phyloP scores from a whole-genome alignment of 495 filamentous ascomycete species.

The Penicillium alfredii region DNA sequence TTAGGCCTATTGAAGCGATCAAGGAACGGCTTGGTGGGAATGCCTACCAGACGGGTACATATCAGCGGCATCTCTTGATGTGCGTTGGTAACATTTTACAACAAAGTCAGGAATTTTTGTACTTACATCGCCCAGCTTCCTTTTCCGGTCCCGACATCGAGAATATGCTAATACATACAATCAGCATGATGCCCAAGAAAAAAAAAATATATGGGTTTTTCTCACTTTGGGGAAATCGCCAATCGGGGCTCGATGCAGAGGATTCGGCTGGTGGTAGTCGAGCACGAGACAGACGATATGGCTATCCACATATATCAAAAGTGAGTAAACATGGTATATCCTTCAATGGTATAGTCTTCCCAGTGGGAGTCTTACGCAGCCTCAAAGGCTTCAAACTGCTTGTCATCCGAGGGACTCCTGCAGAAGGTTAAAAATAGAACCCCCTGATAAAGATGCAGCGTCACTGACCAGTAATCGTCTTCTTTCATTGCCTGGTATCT shows the following conservation, averaged over 20 bases:
- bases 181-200: background rate
- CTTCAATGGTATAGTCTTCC: no score
- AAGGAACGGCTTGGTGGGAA: constrained; percentile 2
- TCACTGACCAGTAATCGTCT: constrained; percentile 10
- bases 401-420: constrained; percentile 1
- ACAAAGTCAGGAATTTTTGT: no score
- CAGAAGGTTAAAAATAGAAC: background rate
- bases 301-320: background rate
- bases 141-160: constrained; percentile 7
- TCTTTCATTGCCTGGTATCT: constrained; percentile 7
- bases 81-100: background rate
- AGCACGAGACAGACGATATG: constrained; percentile 3
- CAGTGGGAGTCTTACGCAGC: constrained; percentile 2
- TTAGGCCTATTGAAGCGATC: no score
- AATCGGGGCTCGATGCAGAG: constrained; percentile 4
- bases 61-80: constrained; percentile 2
- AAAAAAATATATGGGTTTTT: background rate
- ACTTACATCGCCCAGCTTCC: constrained; percentile 11
- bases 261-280: constrained; percentile 4
- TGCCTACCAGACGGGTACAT: constrained; percentile 3
- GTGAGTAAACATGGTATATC: background rate
- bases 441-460: background rate
- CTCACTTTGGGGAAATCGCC: constrained; percentile 1
- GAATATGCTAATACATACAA: constrained; percentile 5
- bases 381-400: constrained; percentile 5